Conservation (phyloP, 2,329 filamentous ascomycete species). For the Akanthomyces muscarius region DNA sequence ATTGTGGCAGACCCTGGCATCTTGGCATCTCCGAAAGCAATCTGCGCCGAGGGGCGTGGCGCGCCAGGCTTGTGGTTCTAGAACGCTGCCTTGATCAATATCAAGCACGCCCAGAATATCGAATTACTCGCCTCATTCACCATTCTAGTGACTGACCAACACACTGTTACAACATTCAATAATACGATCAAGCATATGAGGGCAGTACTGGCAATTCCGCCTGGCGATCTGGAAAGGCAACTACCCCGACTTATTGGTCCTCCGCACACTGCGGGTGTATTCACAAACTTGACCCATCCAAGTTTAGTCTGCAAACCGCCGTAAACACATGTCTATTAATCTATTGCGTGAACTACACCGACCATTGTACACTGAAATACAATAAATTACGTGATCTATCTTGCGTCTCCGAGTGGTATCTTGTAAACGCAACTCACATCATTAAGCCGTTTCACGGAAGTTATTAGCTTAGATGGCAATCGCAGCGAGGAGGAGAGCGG, state of each 20-base stretch:
- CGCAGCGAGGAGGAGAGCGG: slow-evolving; percentile 7
- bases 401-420: neutral
- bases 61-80: neutral
- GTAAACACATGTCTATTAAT: neutral
- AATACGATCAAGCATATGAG: neutral
- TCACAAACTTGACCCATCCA: too few relatives aligned
- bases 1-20: too few relatives aligned
- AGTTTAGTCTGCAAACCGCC: neutral
- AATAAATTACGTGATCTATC: neutral
- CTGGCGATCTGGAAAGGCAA: too few relatives aligned
- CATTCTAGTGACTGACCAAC: neutral
- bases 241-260: too few relatives aligned
- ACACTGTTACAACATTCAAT: neutral
- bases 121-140: neutral
- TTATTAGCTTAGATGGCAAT: slow-evolving; percentile 7
- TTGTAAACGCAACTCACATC: neutral
- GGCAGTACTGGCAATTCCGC: too few relatives aligned
- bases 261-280: too few relatives aligned
- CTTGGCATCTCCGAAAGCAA: neutral
- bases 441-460: neutral
- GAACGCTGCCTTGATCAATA: neutral
- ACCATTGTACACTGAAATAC: neutral
- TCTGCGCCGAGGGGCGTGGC: neutral
- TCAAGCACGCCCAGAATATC: neutral
- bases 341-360: neutral